These are phyloP conservation scores for Phlebiopsis flavidoalba DNA, from an alignment of 768 basidiomycete genomes.

Conservation along the genomic window DNA sequence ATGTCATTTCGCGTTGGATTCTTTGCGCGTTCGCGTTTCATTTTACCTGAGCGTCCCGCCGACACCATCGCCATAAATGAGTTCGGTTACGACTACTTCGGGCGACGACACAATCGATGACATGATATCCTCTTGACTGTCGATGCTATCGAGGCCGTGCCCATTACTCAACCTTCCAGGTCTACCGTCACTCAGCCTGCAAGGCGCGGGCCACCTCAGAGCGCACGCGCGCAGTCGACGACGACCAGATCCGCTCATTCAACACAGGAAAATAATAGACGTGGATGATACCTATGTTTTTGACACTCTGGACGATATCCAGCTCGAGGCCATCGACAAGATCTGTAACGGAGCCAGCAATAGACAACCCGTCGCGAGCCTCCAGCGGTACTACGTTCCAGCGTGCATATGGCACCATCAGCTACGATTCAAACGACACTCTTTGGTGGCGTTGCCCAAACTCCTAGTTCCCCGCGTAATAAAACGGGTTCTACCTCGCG, in stretches of 20 bases:
- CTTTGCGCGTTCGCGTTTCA: background rate
- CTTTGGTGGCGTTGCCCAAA: slow-evolving; percentile 50
- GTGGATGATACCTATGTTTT: slow-evolving; percentile 41
- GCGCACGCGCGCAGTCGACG: background rate
- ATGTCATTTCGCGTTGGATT: background rate
- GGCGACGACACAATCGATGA: slow-evolving; percentile 51
- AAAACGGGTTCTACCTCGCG: slow-evolving; percentile 24
- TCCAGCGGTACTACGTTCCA: slow-evolving; percentile 19
- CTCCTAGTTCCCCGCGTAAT: slow-evolving; percentile 21
- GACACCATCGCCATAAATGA: slow-evolving; percentile 42
- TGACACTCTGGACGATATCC: slow-evolving; percentile 43
- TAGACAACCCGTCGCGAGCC: slow-evolving; percentile 35
- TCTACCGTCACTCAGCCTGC: background rate
- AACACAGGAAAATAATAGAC: slow-evolving; percentile 18
- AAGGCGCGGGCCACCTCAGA: background rate
- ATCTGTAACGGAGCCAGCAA: slow-evolving; percentile 38
- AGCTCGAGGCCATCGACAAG: slow-evolving; percentile 48
- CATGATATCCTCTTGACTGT: slow-evolving; percentile 53
- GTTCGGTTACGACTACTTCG: slow-evolving; percentile 75
- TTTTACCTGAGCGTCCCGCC: background rate
- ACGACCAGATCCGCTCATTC: slow-evolving; percentile 1
- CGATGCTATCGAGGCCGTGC: slow-evolving; percentile 66
- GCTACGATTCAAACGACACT: slow-evolving; percentile 60
- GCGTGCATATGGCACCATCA: slow-evolving; percentile 26
- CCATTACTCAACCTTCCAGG: slow-evolving; percentile 24